Evolutionary conservation across 169 alveolate species (phyloP), one percentile per base, ranked within the genome.

Genomic region (Plasmodium yoelii): DNA sequence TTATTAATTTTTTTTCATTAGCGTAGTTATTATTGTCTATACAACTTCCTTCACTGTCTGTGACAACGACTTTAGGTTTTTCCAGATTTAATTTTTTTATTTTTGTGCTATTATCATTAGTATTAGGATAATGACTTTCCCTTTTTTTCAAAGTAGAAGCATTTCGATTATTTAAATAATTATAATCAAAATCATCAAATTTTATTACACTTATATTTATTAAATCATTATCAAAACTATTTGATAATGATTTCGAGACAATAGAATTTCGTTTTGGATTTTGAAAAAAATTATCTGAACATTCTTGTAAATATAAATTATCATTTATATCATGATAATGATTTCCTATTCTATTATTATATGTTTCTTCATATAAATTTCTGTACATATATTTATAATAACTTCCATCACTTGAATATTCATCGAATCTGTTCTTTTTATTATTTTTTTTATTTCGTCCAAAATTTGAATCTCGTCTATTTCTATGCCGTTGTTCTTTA

Each of bases 331-430:
- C 90, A 49, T 67, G 61, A 70, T 47, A 82, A 19, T 82, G 65
- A 60, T 72, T 82, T 28, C 55, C 69, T 71, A 12, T 18, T 67
- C 69, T 65, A 15, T 65, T 82, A 34, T 82, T 82, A 42, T 84
- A 82, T 67, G 71, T 69, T 46, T 82, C 90, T 55, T 82, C 90
- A 13, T 82, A 82, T 15, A 82, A 70, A 82, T 82, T 68, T 28
- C 84, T 34, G 64, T 82, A 82, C 72, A 82, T 56, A 72, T 82
- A 57, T 82, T 69, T 65, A 28, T 82, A 82, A 68, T 82, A 82
- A 47, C 90, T 82, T 12, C 90, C 90, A 69, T 82, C 90, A 61
- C 90, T 82, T 44, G 90, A 82, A 61, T 67, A 82, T 18, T 82
- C 84, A 22, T 82, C 90, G 67, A 53, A 82, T 70, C 15, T 28